Base-by-base conservation (phyloP, 2,329 filamentous ascomycete genomes). In the Xylaria sp. region DNA sequence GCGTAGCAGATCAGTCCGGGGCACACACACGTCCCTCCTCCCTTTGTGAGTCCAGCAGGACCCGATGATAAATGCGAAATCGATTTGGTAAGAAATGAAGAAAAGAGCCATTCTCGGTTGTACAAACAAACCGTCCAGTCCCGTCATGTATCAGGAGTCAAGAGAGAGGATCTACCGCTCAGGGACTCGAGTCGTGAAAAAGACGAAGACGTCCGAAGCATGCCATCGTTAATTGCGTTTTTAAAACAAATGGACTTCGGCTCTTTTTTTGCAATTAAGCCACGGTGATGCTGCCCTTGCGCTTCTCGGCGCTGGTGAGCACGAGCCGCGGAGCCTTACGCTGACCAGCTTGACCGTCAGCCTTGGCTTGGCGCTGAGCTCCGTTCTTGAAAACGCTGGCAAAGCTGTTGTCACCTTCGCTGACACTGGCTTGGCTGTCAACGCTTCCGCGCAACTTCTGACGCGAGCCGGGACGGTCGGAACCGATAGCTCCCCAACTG, bases 281-380 rank as follows among this genome's bases (percentile, higher is more conserved):
- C n/a, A 63, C 66, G 13, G 59, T 52, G 44, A 67, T 65, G 65
- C 74, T 70, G 75, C 83, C 88, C 82, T 91, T 95, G 75, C 92
- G 89, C 84, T 96, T 96, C 80, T 96, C 92, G 63, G 87, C 89
- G 73, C 87, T 92, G 66, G 90, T 92, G 66, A 97, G 83, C 66
- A 97, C 89, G 71, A 96, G 85, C 81, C 92, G 88, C 57, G 91
- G 89, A 67, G 89, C 89, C 80, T 88, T 92, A 76, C 91, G 90
- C 76, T 91, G 86, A 60, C 82, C 80, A 65, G 83, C 81, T 55
- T 76, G 75, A 48, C 77, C 78, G 68, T 85, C 80, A 64, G 83
- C 75, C 73, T 86, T 82, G 76, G 78, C 74, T 52, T 76, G 74
- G 71, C 79, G 74, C 72, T 80, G 74, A 68, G 77, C 73, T 61